A percentile compares a stretch with the other conserved stretches of the same genome.
phyloP scores from a whole-genome alignment of 257 asterid species.

The Craterostigma plantagineum region DNA sequence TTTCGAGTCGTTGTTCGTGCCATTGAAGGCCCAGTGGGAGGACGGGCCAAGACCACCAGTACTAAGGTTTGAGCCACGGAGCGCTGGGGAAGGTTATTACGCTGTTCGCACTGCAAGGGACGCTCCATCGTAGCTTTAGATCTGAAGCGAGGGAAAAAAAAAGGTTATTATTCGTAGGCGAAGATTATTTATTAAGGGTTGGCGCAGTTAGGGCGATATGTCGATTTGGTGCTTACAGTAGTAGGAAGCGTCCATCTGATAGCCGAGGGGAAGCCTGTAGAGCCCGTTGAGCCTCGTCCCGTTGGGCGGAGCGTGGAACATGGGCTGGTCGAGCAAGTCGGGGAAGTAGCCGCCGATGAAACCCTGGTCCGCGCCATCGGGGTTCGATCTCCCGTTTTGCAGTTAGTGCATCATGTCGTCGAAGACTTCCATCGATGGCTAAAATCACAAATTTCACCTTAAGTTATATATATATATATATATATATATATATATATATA shows the following conservation, averaged over 20 bases:
- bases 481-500: no score
- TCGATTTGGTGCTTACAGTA: slow-evolving; percentile 35
- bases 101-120: slow-evolving; percentile 88
- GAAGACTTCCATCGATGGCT: slow-evolving; percentile 59
- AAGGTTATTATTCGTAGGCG: no score
- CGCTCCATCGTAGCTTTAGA: slow-evolving; percentile 73
- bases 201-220: no score
- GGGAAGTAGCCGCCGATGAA: slow-evolving; percentile 66
- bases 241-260: slow-evolving; percentile 95
- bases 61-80: slow-evolving; percentile 84
- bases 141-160: slow-evolving; percentile 20
- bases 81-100: slow-evolving; percentile 88
- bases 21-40: slow-evolving; percentile 76
- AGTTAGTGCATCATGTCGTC: slow-evolving; percentile 65
- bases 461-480: no score
- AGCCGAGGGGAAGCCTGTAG: slow-evolving; percentile 77
- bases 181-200: no score
- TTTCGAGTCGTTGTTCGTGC: slow-evolving; percentile 56
- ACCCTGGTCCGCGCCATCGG: slow-evolving; percentile 93
- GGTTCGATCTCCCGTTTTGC: slow-evolving; percentile 41
- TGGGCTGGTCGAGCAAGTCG: slow-evolving; percentile 43
- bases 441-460: slow-evolving; percentile 2
- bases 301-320: slow-evolving; percentile 48
- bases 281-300: slow-evolving; percentile 52
- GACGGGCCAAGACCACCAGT: slow-evolving; percentile 99